Evolutionary conservation across 257 asterid genomes (phyloP).

Genomic region (Nicotiana tomentosiformis): DNA sequence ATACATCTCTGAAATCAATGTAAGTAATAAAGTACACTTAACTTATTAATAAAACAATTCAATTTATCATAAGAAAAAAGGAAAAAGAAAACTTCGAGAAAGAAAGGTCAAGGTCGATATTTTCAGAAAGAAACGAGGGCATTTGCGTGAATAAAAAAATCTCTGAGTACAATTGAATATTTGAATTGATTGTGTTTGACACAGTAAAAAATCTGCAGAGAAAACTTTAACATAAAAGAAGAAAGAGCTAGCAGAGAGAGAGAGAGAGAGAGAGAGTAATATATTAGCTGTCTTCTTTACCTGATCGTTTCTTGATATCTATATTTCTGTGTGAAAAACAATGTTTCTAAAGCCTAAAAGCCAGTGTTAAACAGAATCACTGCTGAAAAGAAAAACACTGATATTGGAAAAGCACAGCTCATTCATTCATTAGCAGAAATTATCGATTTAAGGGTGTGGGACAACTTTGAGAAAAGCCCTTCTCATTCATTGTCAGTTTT

Average conservation of each 20-base stretch:
- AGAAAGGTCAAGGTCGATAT: background rate
- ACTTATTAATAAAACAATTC: background rate
- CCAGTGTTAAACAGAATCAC: background rate
- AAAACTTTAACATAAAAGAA: background rate
- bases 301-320: background rate
- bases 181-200: conserved; percentile 8
- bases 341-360: background rate
- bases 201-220: conserved; percentile 3
- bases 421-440: background rate
- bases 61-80: background rate
- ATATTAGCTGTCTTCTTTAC: conserved; percentile 3
- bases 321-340: conserved; percentile 5
- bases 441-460: background rate
- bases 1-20: conserved; percentile 7
- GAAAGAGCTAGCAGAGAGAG: background rate
- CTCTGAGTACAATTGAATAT: background rate
- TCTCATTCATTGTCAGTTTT: background rate
- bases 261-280: background rate
- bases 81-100: background rate
- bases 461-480: background rate
- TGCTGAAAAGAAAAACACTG: background rate
- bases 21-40: too few relatives aligned
- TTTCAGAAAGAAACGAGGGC: background rate
- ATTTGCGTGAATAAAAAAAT: background rate
- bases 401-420: background rate